Base-by-base conservation (phyloP, 2,329 filamentous ascomycete genomes). In the Lomentospora prolificans region DNA sequence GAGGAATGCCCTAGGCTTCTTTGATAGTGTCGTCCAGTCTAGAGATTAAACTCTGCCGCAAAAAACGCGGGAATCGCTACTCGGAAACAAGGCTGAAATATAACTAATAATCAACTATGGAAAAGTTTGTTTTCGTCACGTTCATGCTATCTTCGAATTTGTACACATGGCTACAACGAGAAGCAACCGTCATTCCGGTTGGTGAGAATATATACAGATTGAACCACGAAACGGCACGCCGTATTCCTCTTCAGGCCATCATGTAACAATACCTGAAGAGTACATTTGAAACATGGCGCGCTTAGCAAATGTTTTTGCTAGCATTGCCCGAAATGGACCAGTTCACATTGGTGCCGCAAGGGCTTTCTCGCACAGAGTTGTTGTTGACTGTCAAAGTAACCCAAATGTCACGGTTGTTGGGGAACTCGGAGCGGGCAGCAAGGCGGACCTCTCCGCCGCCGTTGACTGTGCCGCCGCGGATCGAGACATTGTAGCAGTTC, bases 401-500 rank as follows among this genome's bases (percentile, higher is more conserved):
- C 8, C 65, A 75, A 50, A 81, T 72, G 51, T 81, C 79, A 2
- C 67, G 66, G 30, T 70, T 81, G 60, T 78, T 79, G 9, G 75
- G 68, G 58, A 82, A 82, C 66, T 82, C 79, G 22, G 64, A 61
- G 12, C 79, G 69, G 2, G 79, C 78, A 1, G 78, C 65, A 10
- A 82, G 60, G 3, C 79, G 70, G 6, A 82, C 78, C 64, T 81
- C 78, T 0, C 79, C 79, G 1, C 79, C 79, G 2, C 78, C 75
- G 25, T 71, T 74, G 24, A 82, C 74, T 2, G 69, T 76, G 0
- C 79, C 79, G 17, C 73, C 72, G 2, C 63, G 65, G 62, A 82
- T 80, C 1, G 67, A 65, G 30, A 82, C 59, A 53, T 78, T 77
- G 64, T 82, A 81, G 67, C 79, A 82, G 64, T 82, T 82, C 70